Conservation (phyloP, 139 green algal genomes). For the Coccomyxa sp. region DNA sequence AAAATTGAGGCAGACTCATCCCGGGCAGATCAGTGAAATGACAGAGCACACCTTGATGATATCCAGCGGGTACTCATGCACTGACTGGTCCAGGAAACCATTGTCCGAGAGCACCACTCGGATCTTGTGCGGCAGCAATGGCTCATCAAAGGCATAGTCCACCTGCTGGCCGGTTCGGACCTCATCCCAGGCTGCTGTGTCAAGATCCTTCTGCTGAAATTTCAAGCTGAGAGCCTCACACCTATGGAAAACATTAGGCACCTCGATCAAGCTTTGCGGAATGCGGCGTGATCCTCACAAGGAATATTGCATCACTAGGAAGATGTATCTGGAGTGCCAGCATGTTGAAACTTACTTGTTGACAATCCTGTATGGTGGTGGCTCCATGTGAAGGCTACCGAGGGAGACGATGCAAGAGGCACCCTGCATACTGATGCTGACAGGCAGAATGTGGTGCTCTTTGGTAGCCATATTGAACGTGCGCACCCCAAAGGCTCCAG, state of each 20-base stretch:
- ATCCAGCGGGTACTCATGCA: constrained; percentile 42
- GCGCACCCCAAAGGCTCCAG: constrained; percentile 30
- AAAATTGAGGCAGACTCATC: no score
- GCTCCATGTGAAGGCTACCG: constrained; percentile 6
- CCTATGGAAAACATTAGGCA: not conserved
- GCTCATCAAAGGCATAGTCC: constrained; percentile 47
- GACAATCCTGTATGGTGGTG: constrained; percentile 44
- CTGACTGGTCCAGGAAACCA: constrained; percentile 1
- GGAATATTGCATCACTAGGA: no score
- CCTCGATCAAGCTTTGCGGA: no score
- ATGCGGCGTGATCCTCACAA: no score
- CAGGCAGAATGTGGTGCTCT: constrained; percentile 33
- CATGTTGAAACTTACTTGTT: constrained; percentile 22
- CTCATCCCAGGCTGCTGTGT: constrained; percentile 14
- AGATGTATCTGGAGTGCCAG: no score
- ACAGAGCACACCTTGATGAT: constrained; percentile 26
- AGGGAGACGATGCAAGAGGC: constrained; percentile 29
- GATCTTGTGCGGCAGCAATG: constrained; percentile 16
- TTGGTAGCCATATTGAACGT: constrained; percentile 11
- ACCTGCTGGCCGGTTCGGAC: constrained; percentile 12
- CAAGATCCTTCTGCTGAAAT: constrained; percentile 35
- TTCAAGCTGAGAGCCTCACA: constrained; percentile 22
- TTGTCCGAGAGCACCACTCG: constrained; percentile 12
- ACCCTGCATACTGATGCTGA: constrained; percentile 34
- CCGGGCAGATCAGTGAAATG: no score